These are phyloP conservation scores for Hortiboletus rubellus DNA, from an alignment of 1,284 basidiomycete genomes.

Conservation along the genomic window DNA sequence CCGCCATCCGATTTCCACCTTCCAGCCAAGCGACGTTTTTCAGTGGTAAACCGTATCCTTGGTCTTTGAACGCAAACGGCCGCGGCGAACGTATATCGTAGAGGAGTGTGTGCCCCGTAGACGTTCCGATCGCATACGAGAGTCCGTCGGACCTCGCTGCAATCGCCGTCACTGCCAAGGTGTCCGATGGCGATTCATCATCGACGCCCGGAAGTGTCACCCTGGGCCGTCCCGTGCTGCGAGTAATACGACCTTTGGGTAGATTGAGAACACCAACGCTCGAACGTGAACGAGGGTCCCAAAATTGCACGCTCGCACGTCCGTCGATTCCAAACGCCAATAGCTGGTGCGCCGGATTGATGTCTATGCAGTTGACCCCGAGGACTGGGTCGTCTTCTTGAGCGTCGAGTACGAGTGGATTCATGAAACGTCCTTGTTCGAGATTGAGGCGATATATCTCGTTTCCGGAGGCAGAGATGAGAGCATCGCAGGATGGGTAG, in stretches of 20 bases:
- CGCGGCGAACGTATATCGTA: constrained; percentile 90
- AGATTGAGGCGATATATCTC: constrained; percentile 95
- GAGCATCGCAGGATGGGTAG: constrained; percentile 79
- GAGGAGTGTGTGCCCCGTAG: constrained; percentile 90
- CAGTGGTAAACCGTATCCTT: constrained; percentile 94
- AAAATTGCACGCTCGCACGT: constrained; percentile 88
- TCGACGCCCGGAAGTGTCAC: constrained; percentile 46
- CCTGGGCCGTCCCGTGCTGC: constrained; percentile 40
- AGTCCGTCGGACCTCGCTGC: constrained; percentile 86
- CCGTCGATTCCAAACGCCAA: constrained; percentile 88
- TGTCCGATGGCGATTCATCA: constrained; percentile 31
- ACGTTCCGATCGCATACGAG: constrained; percentile 92
- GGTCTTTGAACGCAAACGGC: constrained; percentile 91
- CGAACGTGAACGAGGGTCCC: constrained; percentile 89
- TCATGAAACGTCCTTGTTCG: constrained; percentile 93
- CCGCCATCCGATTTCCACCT: constrained; percentile 78
- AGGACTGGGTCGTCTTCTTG: constrained; percentile 53
- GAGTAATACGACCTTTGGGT: constrained; percentile 61
- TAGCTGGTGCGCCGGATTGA: constrained; percentile 93
- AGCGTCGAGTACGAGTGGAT: constrained; percentile 61
- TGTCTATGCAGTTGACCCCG: constrained; percentile 91
- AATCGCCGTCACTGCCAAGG: constrained; percentile 81
- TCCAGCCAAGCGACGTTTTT: constrained; percentile 90
- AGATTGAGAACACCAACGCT: constrained; percentile 78
- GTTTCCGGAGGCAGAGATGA: constrained; percentile 75